Evolutionary conservation across 352 stramenopile genomes (phyloP).

Genomic region (Pythium sukuiense): DNA sequence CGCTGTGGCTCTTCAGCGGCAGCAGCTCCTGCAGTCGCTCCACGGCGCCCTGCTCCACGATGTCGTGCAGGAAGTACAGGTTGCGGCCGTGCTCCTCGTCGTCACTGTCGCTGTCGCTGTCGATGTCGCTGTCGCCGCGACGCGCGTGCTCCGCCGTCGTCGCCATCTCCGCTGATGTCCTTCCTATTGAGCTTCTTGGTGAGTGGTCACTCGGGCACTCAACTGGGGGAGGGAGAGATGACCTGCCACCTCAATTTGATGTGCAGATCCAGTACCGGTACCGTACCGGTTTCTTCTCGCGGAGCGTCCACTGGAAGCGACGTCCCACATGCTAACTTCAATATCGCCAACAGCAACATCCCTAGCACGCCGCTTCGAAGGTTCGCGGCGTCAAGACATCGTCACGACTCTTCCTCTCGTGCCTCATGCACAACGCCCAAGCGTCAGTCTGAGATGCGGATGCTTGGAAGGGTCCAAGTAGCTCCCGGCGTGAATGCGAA

Average conservation of each 20-base stretch:
- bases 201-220: not conserved
- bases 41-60: conserved; percentile 51
- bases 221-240: not conserved
- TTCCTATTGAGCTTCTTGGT: not conserved
- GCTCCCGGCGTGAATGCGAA: not conserved
- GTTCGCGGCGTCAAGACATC: not conserved
- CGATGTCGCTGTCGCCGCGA: conserved; percentile 25
- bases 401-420: not conserved
- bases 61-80: conserved; percentile 59
- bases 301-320: not conserved
- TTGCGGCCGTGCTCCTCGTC: conserved; percentile 42
- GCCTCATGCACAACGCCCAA: not conserved
- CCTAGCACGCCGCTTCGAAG: not conserved
- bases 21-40: conserved; percentile 52
- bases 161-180: not conserved
- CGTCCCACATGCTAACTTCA: conserved; percentile 12
- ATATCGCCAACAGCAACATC: conserved; percentile 23
- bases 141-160: conserved; percentile 8
- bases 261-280: not conserved
- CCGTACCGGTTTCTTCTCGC: conserved; percentile 3
- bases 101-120: conserved; percentile 38
- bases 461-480: not conserved
- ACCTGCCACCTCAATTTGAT: not conserved
- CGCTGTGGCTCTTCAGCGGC: conserved; percentile 26
- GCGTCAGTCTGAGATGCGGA: conserved; percentile 1